Evolutionary conservation across 225 moss, liverwort and hornwort genomes (phyloP).

Genomic region (Asterella californica): DNA sequence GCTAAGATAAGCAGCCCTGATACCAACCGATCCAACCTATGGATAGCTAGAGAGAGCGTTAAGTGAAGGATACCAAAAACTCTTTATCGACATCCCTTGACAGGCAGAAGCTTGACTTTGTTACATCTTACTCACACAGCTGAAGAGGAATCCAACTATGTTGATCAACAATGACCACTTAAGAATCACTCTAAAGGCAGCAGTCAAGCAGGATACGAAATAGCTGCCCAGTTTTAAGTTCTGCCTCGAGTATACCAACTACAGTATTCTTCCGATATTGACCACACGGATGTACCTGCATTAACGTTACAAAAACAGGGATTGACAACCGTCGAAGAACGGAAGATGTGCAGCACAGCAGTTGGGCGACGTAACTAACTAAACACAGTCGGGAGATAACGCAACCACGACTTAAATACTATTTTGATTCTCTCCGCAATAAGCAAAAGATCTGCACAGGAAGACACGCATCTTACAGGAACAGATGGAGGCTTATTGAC

Average conservation of each 20-base stretch:
- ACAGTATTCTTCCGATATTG: slow-evolving; percentile 98
- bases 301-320: not conserved
- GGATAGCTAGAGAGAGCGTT: slow-evolving; percentile 58
- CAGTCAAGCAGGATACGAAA: slow-evolving; percentile 74
- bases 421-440: not conserved
- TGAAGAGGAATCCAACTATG: not conserved
- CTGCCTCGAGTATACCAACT: slow-evolving; percentile 80
- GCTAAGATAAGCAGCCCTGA: slow-evolving; percentile 94
- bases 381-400: not conserved
- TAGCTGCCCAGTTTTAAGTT: slow-evolving; percentile 74
- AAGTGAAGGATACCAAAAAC: slow-evolving; percentile 38
- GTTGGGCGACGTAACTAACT: not conserved
- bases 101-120: not conserved
- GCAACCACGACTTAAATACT: not conserved
- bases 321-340: not conserved
- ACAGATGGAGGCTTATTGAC: slow-evolving; percentile 92
- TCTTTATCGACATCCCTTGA: not conserved
- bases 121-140: not conserved
- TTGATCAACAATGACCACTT: not conserved
- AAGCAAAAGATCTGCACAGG: not conserved
- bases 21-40: slow-evolving; percentile 91
- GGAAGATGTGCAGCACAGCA: slow-evolving; percentile 15
- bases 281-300: slow-evolving; percentile 92
- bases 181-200: not conserved
- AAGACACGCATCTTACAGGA: slow-evolving; percentile 55